Conservation (phyloP, 2,329 filamentous ascomycete genomes). For the Xylariaceae sp. region DNA sequence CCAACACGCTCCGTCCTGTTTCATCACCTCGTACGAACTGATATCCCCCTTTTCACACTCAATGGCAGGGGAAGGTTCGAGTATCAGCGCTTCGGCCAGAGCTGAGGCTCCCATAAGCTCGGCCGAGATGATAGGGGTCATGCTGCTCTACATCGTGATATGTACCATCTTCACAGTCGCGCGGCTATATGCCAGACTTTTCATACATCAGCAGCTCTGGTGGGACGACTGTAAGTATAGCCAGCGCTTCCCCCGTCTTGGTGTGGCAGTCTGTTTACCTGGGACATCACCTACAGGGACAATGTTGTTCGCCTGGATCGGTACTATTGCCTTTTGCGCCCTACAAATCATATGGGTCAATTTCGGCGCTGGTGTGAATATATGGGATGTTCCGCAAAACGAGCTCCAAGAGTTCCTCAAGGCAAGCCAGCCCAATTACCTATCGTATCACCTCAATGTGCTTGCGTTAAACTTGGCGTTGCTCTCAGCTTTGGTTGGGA, state of each 20-base stretch:
- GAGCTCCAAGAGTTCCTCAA: constrained; percentile 17
- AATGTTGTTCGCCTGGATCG: constrained; percentile 23
- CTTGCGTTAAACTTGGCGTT: constrained; percentile 2
- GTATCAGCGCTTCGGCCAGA: constrained; percentile 18
- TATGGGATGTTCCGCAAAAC: constrained; percentile 21
- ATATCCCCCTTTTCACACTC: neutral
- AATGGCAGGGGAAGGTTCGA: constrained; percentile 4
- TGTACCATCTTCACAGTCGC: constrained; percentile 20
- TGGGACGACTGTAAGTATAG: constrained; percentile 28
- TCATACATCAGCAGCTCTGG: constrained; percentile 26
- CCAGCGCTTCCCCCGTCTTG: neutral
- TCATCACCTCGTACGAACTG: neutral
- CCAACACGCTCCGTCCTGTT: neutral
- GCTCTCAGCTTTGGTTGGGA: constrained; percentile 22
- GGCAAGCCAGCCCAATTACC: neutral
- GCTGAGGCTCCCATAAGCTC: constrained; percentile 16
- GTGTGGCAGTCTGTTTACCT: neutral
- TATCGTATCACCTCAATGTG: neutral
- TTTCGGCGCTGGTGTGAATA: constrained; percentile 22
- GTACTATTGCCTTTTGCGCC: constrained; percentile 18
- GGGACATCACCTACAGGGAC: constrained; percentile 12
- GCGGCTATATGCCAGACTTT: constrained; percentile 22
- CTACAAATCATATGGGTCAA: constrained; percentile 19
- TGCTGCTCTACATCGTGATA: constrained; percentile 31
- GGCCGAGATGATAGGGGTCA: constrained; percentile 14